Base-by-base conservation (phyloP, 1,284 basidiomycete genomes). In the Cryptococcus maquisensis region DNA sequence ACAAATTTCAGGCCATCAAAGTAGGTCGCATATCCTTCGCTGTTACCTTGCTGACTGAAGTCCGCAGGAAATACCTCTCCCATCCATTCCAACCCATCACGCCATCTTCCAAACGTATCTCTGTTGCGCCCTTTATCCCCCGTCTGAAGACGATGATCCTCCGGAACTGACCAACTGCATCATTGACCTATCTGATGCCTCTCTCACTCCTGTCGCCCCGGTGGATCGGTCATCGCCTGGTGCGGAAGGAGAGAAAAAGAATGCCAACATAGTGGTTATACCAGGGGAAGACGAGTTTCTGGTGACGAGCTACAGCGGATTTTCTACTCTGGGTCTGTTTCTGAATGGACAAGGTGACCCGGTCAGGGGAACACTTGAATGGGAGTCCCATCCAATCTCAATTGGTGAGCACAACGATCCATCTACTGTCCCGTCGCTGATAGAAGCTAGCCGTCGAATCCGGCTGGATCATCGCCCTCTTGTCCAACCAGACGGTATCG, bases 331-430 rank as follows among this genome's bases (percentile, higher is more conserved):
- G 52, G 92, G 92, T 0, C 77, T 95, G 1, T 95, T 96, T 68
- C 80, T 95, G 59, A 90, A 83, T 24, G 83, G 84, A 0, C 82
- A 84, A 12, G 91, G 90, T 1, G 90, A 94, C 71, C 90, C 92
- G 12, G 86, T 90, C 9, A 81, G 92, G 43, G 90, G 90, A 1
- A 93, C 91, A 2, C 77, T 95, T 35, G 83, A 91, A 68, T 95
- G 90, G 89, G 79, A 83, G 1, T 81, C 79, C 44, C 85, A 93
- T 76, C 89, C 91, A 0, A 77, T 84, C 39, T 82, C 85, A 12
- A 78, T 93, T 38, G 85, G 90, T 92, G 64, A 67, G 87, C 60
- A 9, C 15, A 13, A 28, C 15, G 24, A 26, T 5, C 13, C 12
- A 18, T n/a, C 32, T 46, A 24, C 46, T 38, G 12, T n/a, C n/a